Conservation (phyloP, 179 eudicot species). For the Beta macrorhiza region DNA sequence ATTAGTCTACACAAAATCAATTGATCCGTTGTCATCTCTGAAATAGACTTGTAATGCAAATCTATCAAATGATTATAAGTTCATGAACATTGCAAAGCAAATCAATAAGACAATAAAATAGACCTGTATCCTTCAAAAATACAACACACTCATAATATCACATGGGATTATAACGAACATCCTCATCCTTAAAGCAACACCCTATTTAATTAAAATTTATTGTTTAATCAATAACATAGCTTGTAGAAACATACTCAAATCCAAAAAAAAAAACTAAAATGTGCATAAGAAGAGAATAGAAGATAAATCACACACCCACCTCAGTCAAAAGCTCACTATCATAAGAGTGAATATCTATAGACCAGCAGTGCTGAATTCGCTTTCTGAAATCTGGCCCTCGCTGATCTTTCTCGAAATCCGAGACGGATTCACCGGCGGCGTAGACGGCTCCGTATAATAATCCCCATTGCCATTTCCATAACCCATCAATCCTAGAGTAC, state of each 20-base stretch:
- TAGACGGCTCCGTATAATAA: slow-evolving; percentile 54
- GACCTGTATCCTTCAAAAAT: neutral
- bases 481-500: slow-evolving; percentile 36
- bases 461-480: slow-evolving; percentile 42
- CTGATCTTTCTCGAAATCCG: too few relatives aligned
- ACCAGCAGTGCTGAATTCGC: slow-evolving; percentile 71
- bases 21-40: too few relatives aligned
- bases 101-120: neutral
- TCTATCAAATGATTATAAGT: neutral
- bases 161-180: neutral
- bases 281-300: neutral
- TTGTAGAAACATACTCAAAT: neutral
- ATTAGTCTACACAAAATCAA: too few relatives aligned
- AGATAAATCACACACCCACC: slow-evolving; percentile 36
- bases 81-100: neutral
- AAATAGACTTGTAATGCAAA: too few relatives aligned
- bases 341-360: slow-evolving; percentile 81
- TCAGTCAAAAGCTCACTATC: slow-evolving; percentile 88
- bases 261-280: neutral
- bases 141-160: neutral
- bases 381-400: neutral
- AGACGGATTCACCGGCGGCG: slow-evolving; percentile 42
- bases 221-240: neutral
- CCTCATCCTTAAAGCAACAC: neutral
- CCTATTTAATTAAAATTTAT: neutral